Conservation (phyloP, 768 basidiomycete genomes). For the Boletales sp. region DNA sequence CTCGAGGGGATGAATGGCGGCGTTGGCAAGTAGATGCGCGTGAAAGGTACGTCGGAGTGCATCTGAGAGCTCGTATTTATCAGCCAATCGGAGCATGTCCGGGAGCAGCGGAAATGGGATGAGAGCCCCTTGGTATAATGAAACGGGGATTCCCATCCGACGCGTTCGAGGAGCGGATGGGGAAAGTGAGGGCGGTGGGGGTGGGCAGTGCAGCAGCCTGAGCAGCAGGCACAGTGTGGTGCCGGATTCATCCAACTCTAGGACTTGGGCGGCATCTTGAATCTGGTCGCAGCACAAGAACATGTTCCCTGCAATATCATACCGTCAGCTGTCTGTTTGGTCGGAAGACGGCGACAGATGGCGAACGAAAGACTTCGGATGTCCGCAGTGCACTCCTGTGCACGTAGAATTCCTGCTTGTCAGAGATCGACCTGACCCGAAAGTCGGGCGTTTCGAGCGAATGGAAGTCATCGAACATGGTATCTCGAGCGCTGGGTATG, state of each 20-base stretch:
- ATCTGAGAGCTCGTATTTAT: slow-evolving; percentile 61
- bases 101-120: slow-evolving; percentile 67
- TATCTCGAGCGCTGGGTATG: no score
- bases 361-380: slow-evolving; percentile 65
- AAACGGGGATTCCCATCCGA: slow-evolving; percentile 31
- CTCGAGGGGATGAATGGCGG: slow-evolving; percentile 46
- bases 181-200: slow-evolving; percentile 39
- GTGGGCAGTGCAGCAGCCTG: slow-evolving; percentile 53
- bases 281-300: slow-evolving; percentile 52
- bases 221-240: slow-evolving; percentile 48
- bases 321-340: slow-evolving; percentile 5
- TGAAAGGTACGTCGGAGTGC: slow-evolving; percentile 41
- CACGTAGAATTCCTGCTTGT: slow-evolving; percentile 48
- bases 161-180: slow-evolving; percentile 22
- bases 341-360: slow-evolving; percentile 1
- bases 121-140: slow-evolving; percentile 37
- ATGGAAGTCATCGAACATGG: slow-evolving; percentile 17
- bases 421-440: slow-evolving; percentile 49
- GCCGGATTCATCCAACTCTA: slow-evolving; percentile 56
- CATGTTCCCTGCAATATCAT: slow-evolving; percentile 53
- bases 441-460: slow-evolving; percentile 51
- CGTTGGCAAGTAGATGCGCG: slow-evolving; percentile 54
- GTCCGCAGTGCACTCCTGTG: slow-evolving; percentile 44
- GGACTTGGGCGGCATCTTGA: slow-evolving; percentile 27
- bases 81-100: slow-evolving; percentile 52